A percentile compares a stretch with the other conserved stretches of the same genome.
Conservation (phyloP, 2,329 filamentous ascomycete genomes). For the Corinectria fuckeliana region DNA sequence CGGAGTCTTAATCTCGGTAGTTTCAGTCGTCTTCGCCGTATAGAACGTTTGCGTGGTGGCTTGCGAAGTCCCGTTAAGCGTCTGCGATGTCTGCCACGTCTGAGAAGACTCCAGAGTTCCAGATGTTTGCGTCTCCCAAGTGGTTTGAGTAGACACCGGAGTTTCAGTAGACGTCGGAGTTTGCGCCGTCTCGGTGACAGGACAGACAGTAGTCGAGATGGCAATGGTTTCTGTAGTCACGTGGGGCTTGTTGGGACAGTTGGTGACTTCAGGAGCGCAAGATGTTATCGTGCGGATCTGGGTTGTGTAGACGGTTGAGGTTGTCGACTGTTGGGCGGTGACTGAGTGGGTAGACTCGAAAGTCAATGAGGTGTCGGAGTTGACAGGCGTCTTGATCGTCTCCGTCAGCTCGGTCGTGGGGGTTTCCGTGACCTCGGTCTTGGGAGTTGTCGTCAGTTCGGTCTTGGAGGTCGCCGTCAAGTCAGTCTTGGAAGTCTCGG, state of each 20-base stretch:
- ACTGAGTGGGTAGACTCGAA: neutral
- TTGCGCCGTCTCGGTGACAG: neutral
- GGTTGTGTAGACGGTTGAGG: constrained; percentile 43
- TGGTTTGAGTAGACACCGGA: neutral
- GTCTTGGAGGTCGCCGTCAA: neutral
- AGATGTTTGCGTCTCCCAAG: neutral
- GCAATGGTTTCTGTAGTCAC: constrained; percentile 39
- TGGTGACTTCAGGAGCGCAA: constrained; percentile 40
- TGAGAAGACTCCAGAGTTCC: neutral
- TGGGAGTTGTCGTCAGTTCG: neutral
- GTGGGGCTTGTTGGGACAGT: constrained; percentile 38
- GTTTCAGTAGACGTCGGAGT: neutral
- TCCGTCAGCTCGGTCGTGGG: too few species aligned
- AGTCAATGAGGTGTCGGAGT: neutral
- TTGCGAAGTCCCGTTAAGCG: neutral
- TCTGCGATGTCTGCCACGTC: neutral
- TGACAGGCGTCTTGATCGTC: neutral
- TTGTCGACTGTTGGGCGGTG: constrained; percentile 29
- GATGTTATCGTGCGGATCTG: constrained; percentile 38
- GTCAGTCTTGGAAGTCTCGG: neutral
- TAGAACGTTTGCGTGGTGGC: neutral
- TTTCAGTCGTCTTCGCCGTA: neutral
- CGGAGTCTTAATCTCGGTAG: neutral
- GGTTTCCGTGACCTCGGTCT: neutral
- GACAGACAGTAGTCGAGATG: constrained; percentile 43